Percentiles rank a stretch among this genome's conserved stretches.
These are phyloP conservation scores for Kodamaea sp. DNA, from an alignment of 1,139 yeast genomes.

Conservation along the genomic window DNA sequence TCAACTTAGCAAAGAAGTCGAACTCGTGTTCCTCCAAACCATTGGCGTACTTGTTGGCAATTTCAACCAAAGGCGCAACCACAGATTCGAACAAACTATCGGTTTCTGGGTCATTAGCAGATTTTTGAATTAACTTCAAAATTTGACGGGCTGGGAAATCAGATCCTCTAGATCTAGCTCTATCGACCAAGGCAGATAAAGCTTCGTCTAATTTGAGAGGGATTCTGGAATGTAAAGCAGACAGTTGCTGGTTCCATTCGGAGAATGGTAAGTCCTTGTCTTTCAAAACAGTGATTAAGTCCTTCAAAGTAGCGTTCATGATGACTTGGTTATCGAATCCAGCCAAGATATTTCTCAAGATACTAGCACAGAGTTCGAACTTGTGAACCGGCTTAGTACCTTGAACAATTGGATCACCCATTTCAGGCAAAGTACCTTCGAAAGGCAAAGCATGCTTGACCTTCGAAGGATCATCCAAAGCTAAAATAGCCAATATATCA, in stretches of 20 bases:
- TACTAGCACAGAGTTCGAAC: constrained; percentile 57
- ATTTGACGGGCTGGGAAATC: constrained; percentile 94
- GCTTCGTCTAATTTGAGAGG: constrained; percentile 75
- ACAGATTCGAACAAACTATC: constrained; percentile 55
- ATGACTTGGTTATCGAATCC: constrained; percentile 97
- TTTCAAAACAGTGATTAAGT: constrained; percentile 69
- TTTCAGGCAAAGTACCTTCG: constrained; percentile 89
- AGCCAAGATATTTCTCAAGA: constrained; percentile 73
- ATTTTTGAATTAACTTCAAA: constrained; percentile 59
- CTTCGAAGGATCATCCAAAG: constrained; percentile 94
- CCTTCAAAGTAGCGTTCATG: constrained; percentile 78
- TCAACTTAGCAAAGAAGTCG: constrained; percentile 65
- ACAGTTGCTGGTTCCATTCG: constrained; percentile 83
- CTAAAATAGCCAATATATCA: constrained; percentile 90
- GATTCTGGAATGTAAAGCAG: constrained; percentile 90
- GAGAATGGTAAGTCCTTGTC: constrained; percentile 86
- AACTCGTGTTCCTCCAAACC: constrained; percentile 88
- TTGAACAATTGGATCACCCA: constrained; percentile 77
- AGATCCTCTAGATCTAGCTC: constrained; percentile 65
- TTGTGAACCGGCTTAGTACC: constrained; percentile 86
- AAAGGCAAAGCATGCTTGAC: constrained; percentile 96
- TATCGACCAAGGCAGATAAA: constrained; percentile 64
- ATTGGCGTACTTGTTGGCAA: constrained; percentile 68
- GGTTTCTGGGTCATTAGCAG: constrained; percentile 50
- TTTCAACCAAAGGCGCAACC: constrained; percentile 70